Evolutionary conservation across 345 rosid species (phyloP).

Genomic region (thale cress (Arabidopsis thaliana)): TAIR10.1 NC_003070.9:11059001-11059500

Average conservation of each 20-base stretch:
- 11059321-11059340: background rate
- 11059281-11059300: background rate
- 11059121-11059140: constrained; percentile 18
- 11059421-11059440: too few species aligned
- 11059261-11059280: constrained; percentile 44
- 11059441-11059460: background rate
- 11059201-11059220: constrained; percentile 42
- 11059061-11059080: background rate
- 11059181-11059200: background rate
- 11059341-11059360: constrained; percentile 6
- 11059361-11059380: background rate
- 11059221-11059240: constrained; percentile 41
- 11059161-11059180: constrained; percentile 10
- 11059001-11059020: background rate
- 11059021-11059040: background rate
- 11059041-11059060: background rate
- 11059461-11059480: too few species aligned
- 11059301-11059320: background rate
- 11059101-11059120: constrained; percentile 14
- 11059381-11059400: too few species aligned
- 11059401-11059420: too few species aligned
- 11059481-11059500: too few species aligned
- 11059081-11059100: constrained; percentile 11
- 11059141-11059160: background rate
- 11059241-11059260: constrained; percentile 18